Base-by-base conservation (phyloP, 192 early-diverging fungal genomes). In the Borealophlyctis nickersoniae region DNA sequence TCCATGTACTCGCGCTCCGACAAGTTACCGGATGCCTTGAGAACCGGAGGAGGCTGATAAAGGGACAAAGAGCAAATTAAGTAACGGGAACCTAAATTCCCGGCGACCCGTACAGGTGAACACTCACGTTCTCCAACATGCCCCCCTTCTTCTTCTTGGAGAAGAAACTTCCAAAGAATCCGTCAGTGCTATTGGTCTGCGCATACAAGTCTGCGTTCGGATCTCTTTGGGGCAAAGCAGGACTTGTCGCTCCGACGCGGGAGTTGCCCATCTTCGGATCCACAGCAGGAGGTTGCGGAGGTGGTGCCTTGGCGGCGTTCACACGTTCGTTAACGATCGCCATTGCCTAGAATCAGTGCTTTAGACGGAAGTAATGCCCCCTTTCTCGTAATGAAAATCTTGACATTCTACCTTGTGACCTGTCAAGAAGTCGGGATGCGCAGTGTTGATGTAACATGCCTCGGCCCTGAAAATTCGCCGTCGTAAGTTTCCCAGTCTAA, bases 141-240 rank as follows among this genome's bases (percentile, higher is more conserved):
- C 85, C 85, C 13, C 79, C 71, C 80, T 91, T 94, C 81, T 87
- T 88, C 80, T 91, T 91, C 70, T 84, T 83, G 29, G 73, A 66
- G 78, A 98, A 98, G 81, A 99, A 99, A 67, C 90, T 92, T 36
- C 94, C 94, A 86, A 99, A 99, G 88, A 99, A 98, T 23, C 91
- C 91, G 30, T 70, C 65, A 28, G 48, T 39, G 28, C 66, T 48
- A 59, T 77, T 65, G 52, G 72, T 72, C 61, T 81, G 77, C 59
- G 81, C 83, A 74, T 86, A 76, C 50, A 86, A 69, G 29, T 88
- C 85, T 64, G 86, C 79, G 72, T 79, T 71, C 56, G 71, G 72
- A 56, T 78, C 74, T 36, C 71, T 60, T 13, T 49, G 63, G 26
- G 67, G 72, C 22, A 60, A 62, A 9, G 65, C 69, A 2, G 65